Conservation (phyloP, 768 basidiomycete species). For the Dioszegia crocea region DNA sequence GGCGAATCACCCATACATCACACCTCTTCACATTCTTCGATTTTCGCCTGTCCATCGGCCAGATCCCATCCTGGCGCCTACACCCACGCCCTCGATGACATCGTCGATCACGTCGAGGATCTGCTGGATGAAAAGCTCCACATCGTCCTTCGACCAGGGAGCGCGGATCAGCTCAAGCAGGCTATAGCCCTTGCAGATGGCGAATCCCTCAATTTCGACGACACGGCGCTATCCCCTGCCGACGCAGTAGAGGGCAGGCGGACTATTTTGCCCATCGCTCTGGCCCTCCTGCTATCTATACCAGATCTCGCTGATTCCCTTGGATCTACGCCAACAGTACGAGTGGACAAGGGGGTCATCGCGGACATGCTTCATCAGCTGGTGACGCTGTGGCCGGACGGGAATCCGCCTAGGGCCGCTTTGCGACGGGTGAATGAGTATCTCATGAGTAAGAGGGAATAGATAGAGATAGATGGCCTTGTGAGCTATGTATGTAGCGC, state of each 20-base stretch:
- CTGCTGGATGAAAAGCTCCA: background rate
- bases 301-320: background rate
- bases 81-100: constrained; percentile 8
- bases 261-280: constrained; percentile 24
- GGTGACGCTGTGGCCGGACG: constrained; percentile 65
- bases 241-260: constrained; percentile 10
- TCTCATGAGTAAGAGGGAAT: constrained; percentile 52
- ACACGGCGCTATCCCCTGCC: background rate
- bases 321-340: background rate
- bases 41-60: constrained; percentile 15
- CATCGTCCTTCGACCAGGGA: constrained; percentile 15
- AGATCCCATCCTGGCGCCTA: constrained; percentile 21
- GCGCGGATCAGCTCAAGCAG: background rate
- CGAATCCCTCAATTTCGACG: background rate
- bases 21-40: background rate
- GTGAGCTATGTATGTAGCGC: too few relatives aligned
- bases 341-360: constrained; percentile 61
- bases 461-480: too few relatives aligned
- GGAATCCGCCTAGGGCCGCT: constrained; percentile 78
- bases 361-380: constrained; percentile 79
- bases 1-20: constrained; percentile 4
- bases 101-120: constrained; percentile 12
- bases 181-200: background rate
- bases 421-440: constrained; percentile 75
- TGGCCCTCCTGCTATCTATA: constrained; percentile 17